Evolutionary conservation across 805 yeast species (phyloP), one percentile per base, ranked within the genome.

Genomic region (Candida andamanensis): DNA sequence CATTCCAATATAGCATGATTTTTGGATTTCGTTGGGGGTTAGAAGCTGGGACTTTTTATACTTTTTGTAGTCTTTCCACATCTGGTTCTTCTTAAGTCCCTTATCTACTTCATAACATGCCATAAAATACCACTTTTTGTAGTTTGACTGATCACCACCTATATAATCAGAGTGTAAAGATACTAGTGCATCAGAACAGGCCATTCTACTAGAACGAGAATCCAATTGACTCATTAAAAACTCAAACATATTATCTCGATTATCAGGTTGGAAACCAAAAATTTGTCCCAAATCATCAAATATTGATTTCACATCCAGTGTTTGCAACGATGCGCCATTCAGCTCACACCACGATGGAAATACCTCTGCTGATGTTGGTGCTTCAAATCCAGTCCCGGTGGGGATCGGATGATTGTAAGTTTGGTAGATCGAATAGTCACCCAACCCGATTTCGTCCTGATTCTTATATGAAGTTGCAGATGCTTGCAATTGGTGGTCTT

Each of bases 121-220:
- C 27, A 94, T 85, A 58, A 89, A 84, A 54, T 78, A 86, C 97
- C 97, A 90, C 56, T 84, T 86, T 49, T 80, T 74, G 58, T 80
- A 90, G 58, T 90, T 90, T 3, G 97, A 74, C 38, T 78, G 67
- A 30, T 79, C 85, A 12, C 97, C 97, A 0, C 96, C 97, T 40
- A 90, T 85, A 56, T 90, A 90, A 40, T 89, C 95, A 1, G 86
- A 79, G 58, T 90, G 97, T 20, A 90, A 58, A 0, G 90, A 74
- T 2, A 78, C 50, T 35, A 90, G 62, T 0, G 97, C 97, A 36
- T 62, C 70, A 21, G 63, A 55, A 3, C 95, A 83, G 2, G 78
- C 57, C 71, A 80, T 75, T 39, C 97, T 72, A 39, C 94, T 76
- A 0, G 95, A 74, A 37, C 96, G 74, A 6, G 97, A 89, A 47